phyloP scores from a whole-genome alignment of 129 eudicot species.

The Saussurea involucrata region DNA sequence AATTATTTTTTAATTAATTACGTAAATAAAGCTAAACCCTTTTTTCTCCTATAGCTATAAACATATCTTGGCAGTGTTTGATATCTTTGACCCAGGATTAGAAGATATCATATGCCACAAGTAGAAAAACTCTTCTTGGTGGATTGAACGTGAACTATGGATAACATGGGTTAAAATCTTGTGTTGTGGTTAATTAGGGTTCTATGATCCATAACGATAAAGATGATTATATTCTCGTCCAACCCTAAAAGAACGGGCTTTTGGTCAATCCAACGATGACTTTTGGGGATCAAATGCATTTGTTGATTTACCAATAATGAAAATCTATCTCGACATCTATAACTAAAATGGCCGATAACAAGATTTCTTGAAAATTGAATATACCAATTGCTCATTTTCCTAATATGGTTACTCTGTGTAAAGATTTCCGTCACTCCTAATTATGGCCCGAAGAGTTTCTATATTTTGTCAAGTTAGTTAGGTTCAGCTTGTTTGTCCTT shows the following conservation, averaged over 20 bases:
- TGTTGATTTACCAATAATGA: neutral
- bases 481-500: too few species aligned
- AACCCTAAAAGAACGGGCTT: neutral
- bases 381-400: neutral
- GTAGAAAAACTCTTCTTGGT: too few species aligned
- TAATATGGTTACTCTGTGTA: neutral
- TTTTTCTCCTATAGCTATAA: neutral
- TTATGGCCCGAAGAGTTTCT: neutral
- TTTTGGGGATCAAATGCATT: neutral
- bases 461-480: neutral
- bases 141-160: neutral
- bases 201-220: neutral
- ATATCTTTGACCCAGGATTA: neutral
- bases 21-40: neutral
- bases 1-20: neutral
- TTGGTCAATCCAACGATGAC: neutral
- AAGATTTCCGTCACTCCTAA: neutral
- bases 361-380: neutral
- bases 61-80: neutral
- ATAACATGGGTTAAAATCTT: neutral
- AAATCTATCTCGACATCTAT: neutral
- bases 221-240: neutral
- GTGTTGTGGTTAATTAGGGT: neutral
- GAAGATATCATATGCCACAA: too few species aligned
- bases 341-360: neutral